Percentiles rank a stretch among this genome's conserved stretches.
phyloP scores from a whole-genome alignment of 176 grass and related monocot genomes.

The Bonia amplexicaulis region DNA sequence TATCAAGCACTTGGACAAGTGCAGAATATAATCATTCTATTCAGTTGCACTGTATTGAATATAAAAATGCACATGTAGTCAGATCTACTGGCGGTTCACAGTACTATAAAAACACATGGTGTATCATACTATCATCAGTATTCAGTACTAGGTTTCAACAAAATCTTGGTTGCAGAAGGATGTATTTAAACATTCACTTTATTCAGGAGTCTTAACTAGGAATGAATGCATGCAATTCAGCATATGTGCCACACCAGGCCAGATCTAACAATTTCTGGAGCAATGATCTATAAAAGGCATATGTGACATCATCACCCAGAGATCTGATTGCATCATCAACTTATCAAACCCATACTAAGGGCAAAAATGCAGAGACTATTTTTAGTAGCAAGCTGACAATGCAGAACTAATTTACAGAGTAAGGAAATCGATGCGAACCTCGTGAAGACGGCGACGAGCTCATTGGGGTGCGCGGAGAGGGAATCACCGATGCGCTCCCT shows the following conservation, averaged over 20 bases:
- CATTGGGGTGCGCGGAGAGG: slow-evolving; percentile 93
- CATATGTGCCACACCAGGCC: neutral
- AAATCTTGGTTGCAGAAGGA: neutral
- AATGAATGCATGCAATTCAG: neutral
- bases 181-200: slow-evolving; percentile 6
- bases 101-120: neutral
- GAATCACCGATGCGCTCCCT: slow-evolving; percentile 80
- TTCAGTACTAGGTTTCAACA: slow-evolving; percentile 14
- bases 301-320: neutral
- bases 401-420: neutral
- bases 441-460: slow-evolving; percentile 93
- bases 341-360: neutral
- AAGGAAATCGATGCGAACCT: slow-evolving; percentile 37
- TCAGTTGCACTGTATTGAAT: neutral
- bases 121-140: neutral
- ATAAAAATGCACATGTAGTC: neutral
- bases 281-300: neutral
- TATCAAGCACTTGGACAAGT: neutral
- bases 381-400: neutral
- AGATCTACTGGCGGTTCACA: slow-evolving; percentile 13
- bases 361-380: neutral
- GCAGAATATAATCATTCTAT: neutral
- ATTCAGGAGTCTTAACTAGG: neutral
- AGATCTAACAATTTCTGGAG: slow-evolving; percentile 18
- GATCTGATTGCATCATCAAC: neutral